phyloP scores from a whole-genome alignment of 495 filamentous ascomycete species.

The Hypoxylon intermedium region DNA sequence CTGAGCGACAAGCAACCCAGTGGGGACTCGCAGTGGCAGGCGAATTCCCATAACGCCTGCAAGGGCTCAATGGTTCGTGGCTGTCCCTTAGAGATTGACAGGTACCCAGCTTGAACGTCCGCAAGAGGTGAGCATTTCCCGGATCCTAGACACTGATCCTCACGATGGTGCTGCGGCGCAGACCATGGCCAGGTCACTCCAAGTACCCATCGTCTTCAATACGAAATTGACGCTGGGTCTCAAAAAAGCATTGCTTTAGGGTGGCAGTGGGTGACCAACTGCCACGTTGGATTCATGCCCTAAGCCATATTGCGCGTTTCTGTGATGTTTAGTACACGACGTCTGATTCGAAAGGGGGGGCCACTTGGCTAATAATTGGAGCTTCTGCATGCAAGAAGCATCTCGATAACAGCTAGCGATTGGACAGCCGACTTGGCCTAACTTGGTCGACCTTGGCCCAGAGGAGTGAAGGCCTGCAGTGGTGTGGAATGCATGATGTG shows the following conservation, averaged over 20 bases:
- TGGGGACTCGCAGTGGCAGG: constrained; percentile 18
- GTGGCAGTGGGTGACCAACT: constrained; percentile 8
- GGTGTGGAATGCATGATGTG: background rate
- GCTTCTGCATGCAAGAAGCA: constrained; percentile 16
- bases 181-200: background rate
- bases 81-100: constrained; percentile 1
- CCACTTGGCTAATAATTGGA: constrained; percentile 12
- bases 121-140: constrained; percentile 6
- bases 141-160: constrained; percentile 10
- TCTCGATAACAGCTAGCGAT: constrained; percentile 1
- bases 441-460: background rate
- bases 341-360: constrained; percentile 2
- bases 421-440: background rate
- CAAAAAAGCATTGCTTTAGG: background rate
- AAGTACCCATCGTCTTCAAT: constrained; percentile 3
- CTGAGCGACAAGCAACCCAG: constrained; percentile 19
- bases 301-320: constrained; percentile 10
- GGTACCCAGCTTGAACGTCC: constrained; percentile 12
- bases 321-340: constrained; percentile 6
- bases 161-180: background rate
- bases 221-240: constrained; percentile 12
- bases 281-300: constrained; percentile 29
- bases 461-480: background rate
- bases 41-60: constrained; percentile 15
- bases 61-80: constrained; percentile 10